Percentiles rank a stretch among this genome's conserved stretches.
phyloP scores from a whole-genome alignment of 345 rosid genomes.

The Citrus inodora region DNA sequence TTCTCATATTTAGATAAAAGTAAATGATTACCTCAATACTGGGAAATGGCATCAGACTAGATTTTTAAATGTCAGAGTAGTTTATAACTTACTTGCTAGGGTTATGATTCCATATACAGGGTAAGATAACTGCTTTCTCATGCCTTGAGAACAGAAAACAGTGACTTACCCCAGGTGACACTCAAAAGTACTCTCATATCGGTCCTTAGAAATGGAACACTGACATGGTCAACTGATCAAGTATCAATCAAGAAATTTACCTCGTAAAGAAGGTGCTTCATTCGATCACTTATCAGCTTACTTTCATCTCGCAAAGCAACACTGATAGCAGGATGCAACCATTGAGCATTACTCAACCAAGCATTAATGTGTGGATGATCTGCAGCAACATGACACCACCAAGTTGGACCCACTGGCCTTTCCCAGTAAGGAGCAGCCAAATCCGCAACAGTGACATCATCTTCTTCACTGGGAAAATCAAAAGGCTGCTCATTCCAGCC shows the following conservation, averaged over 20 bases:
- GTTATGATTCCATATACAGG: neutral
- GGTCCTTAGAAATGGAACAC: neutral
- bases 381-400: slow-evolving; percentile 68
- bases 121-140: neutral
- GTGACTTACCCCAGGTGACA: neutral
- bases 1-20: neutral
- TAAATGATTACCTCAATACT: neutral
- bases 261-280: slow-evolving; percentile 68
- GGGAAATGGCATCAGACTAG: neutral
- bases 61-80: neutral
- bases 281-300: slow-evolving; percentile 56
- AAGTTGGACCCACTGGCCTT: slow-evolving; percentile 53
- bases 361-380: slow-evolving; percentile 33
- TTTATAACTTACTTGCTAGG: neutral
- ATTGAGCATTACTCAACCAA: slow-evolving; percentile 50
- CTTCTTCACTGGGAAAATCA: slow-evolving; percentile 28
- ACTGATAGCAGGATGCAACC: slow-evolving; percentile 64
- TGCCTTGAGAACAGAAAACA: neutral
- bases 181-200: neutral
- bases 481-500: slow-evolving; percentile 30
- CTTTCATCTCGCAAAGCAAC: slow-evolving; percentile 50
- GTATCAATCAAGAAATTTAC: slow-evolving; percentile 20
- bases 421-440: slow-evolving; percentile 59
- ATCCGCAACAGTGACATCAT: slow-evolving; percentile 48
- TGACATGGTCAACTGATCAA: neutral